Evolutionary conservation across 257 asterid genomes (phyloP).

Genomic region (Penstemon davidsonii): DNA sequence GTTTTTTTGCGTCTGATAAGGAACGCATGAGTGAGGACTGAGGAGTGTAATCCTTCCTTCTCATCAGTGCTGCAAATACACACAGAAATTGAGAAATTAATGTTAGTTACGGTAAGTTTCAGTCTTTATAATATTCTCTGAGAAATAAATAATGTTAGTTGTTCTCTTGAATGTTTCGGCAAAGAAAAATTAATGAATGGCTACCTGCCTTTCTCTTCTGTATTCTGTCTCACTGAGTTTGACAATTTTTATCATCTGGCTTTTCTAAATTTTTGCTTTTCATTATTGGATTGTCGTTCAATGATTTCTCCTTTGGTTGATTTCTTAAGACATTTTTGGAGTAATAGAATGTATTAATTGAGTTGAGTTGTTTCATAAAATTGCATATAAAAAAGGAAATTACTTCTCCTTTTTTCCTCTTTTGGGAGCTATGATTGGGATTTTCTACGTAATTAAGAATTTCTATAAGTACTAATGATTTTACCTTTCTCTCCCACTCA

Average conservation of each 20-base stretch:
- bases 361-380: not conserved
- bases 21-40: constrained; percentile 3
- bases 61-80: constrained; percentile 2
- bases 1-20: constrained; percentile 29
- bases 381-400: constrained; percentile 22
- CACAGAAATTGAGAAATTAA: no score
- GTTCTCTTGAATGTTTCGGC: no score
- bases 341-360: no score
- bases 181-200: no score
- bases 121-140: not conserved
- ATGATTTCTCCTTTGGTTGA: not conserved
- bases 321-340: no score
- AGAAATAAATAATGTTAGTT: no score
- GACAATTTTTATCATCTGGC: no score
- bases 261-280: no score
- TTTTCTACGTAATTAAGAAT: constrained; percentile 15
- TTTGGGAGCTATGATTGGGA: constrained; percentile 14
- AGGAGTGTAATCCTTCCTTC: not conserved
- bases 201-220: no score
- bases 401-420: constrained; percentile 4
- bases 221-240: no score
- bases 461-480: constrained; percentile 1
- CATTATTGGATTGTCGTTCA: no score
- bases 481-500: constrained; percentile 15
- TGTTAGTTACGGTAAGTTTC: constrained; percentile 9